phyloP scores from a whole-genome alignment of 2,329 filamentous ascomycete genomes.

The Rhexocercosporidium sp. region DNA sequence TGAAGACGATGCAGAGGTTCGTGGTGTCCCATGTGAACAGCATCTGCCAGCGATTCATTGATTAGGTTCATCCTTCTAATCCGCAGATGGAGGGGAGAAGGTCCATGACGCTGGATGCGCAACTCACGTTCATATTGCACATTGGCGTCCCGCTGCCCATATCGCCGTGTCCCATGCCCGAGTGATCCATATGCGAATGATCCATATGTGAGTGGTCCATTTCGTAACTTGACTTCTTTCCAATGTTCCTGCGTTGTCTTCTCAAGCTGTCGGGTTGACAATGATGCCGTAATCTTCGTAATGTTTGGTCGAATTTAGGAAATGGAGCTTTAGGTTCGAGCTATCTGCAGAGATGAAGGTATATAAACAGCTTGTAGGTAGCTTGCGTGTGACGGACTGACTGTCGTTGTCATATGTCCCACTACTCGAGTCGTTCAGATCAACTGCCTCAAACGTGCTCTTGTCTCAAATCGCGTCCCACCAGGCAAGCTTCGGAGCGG shows the following conservation, averaged over 20 bases:
- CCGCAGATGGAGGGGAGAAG: neutral
- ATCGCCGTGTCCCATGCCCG: constrained; percentile 52
- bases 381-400: neutral
- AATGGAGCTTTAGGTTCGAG: neutral
- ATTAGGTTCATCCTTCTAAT: neutral
- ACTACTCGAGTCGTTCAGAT: neutral
- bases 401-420: neutral
- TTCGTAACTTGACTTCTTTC: neutral
- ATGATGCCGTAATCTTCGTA: neutral
- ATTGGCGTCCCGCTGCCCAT: constrained; percentile 62
- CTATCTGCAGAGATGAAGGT: constrained; percentile 2
- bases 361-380: neutral
- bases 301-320: neutral
- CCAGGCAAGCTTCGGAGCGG: constrained; percentile 4
- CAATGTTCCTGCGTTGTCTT: neutral
- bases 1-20: constrained; percentile 96
- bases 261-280: too few relatives aligned
- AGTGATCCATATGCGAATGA: constrained; percentile 50
- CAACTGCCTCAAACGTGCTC: constrained; percentile 4
- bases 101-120: neutral
- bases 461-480: neutral
- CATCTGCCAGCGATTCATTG: constrained; percentile 67
- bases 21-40: constrained; percentile 95
- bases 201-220: constrained; percentile 32
- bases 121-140: constrained; percentile 80